phyloP scores from a whole-genome alignment of 768 basidiomycete genomes.

The Pleurotus tuoliensis region DNA sequence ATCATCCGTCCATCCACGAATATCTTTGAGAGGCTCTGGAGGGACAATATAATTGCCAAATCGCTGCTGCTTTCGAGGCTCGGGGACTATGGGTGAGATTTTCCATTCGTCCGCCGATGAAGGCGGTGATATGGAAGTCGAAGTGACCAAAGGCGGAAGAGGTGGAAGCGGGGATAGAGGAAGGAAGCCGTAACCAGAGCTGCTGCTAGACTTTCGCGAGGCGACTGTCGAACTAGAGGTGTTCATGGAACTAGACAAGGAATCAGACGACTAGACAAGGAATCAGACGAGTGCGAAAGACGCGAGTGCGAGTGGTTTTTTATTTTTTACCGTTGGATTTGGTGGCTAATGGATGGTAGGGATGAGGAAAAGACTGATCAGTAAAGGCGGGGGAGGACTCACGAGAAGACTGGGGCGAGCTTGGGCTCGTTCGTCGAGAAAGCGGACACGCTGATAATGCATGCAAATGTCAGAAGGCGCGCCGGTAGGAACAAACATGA shows the following conservation, averaged over 20 bases:
- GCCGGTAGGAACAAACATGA: too few species aligned
- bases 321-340: slow-evolving; percentile 22
- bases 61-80: slow-evolving; percentile 35
- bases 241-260: slow-evolving; percentile 40
- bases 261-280: too few species aligned
- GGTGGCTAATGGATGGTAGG: slow-evolving; percentile 7
- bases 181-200: too few species aligned
- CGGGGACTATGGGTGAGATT: slow-evolving; percentile 18
- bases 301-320: slow-evolving; percentile 16
- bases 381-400: slow-evolving; percentile 14
- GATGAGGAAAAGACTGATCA: neutral
- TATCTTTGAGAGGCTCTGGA: slow-evolving; percentile 42
- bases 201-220: slow-evolving; percentile 17
- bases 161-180: slow-evolving; percentile 18
- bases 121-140: slow-evolving; percentile 32
- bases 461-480: too few species aligned
- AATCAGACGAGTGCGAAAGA: slow-evolving; percentile 20
- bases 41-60: slow-evolving; percentile 25
- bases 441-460: too few species aligned
- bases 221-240: slow-evolving; percentile 33
- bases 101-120: slow-evolving; percentile 13
- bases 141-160: too few species aligned
- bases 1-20: slow-evolving; percentile 71
- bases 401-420: slow-evolving; percentile 36
- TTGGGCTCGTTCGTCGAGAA: too few species aligned